phyloP scores from a whole-genome alignment of 73 alveolate species.

The Blepharisma stoltei region DNA sequence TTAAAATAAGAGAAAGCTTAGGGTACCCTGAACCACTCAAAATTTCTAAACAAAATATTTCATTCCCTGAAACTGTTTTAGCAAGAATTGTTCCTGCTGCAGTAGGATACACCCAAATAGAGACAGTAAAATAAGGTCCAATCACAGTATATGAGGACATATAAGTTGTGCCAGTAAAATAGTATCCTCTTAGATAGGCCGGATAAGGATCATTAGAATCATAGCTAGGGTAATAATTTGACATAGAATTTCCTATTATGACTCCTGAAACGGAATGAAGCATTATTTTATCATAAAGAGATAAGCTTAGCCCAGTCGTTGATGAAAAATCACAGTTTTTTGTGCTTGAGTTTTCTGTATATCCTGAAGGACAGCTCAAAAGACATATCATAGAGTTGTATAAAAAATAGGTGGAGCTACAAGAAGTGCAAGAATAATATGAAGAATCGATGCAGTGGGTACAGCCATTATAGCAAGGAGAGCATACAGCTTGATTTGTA shows the following conservation, averaged over 20 bases:
- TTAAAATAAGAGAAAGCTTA: too few species aligned
- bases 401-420: conserved; percentile 2
- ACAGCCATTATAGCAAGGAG: conserved; percentile 13
- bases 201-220: conserved; percentile 23
- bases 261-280: background rate
- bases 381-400: background rate
- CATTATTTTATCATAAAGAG: background rate
- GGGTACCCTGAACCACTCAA: too few species aligned
- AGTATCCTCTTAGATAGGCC: background rate
- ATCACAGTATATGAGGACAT: background rate
- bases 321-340: background rate
- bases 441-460: background rate
- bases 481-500: background rate
- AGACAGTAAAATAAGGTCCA: too few species aligned
- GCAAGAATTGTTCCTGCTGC: too few species aligned
- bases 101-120: too few species aligned
- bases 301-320: background rate
- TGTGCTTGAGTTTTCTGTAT: conserved; percentile 1
- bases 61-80: too few species aligned
- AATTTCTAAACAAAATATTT: too few species aligned
- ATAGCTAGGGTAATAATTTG: conserved; percentile 1
- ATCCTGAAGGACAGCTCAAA: conserved; percentile 8
- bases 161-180: background rate
- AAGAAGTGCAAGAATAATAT: background rate
- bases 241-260: background rate